Conservation (phyloP, 192 early-diverging fungal genomes). For the Rhizoclosmatium sp. region DNA sequence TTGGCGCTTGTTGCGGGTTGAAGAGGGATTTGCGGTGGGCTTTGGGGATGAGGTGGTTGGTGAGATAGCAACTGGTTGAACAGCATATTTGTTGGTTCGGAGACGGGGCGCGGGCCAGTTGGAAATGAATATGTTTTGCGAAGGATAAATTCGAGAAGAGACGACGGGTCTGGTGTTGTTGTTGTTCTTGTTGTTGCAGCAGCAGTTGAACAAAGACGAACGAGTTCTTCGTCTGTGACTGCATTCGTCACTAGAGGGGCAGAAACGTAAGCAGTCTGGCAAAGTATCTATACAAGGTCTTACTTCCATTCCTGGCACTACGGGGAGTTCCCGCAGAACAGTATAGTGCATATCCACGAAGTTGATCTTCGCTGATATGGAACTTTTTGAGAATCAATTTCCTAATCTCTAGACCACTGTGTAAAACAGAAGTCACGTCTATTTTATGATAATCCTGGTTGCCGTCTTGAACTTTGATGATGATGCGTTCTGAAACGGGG, state of each 20-base stretch:
- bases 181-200: not conserved
- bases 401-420: slow-evolving; percentile 73
- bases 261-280: not conserved
- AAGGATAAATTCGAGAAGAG: slow-evolving; percentile 17
- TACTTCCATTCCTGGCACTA: slow-evolving; percentile 22
- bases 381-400: slow-evolving; percentile 82
- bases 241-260: not conserved
- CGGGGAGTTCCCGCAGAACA: slow-evolving; percentile 16
- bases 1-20: not conserved
- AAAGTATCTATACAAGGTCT: not conserved
- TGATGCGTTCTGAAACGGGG: slow-evolving; percentile 9
- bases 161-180: not conserved
- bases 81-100: not conserved
- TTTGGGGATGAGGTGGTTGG: slow-evolving; percentile 11
- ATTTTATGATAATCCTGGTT: slow-evolving; percentile 74
- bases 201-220: slow-evolving; percentile 68
- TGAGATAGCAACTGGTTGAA: not conserved
- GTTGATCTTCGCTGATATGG: slow-evolving; percentile 62
- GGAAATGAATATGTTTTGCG: slow-evolving; percentile 5
- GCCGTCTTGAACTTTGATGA: slow-evolving; percentile 24
- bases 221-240: slow-evolving; percentile 74
- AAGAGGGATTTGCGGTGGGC: slow-evolving; percentile 8
- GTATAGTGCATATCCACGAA: slow-evolving; percentile 45
- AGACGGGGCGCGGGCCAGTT: not conserved
- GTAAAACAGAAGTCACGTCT: slow-evolving; percentile 71